These are phyloP conservation scores for Pleurotus salmoneostramineus DNA, from an alignment of 768 basidiomycete genomes.

Conservation along the genomic window DNA sequence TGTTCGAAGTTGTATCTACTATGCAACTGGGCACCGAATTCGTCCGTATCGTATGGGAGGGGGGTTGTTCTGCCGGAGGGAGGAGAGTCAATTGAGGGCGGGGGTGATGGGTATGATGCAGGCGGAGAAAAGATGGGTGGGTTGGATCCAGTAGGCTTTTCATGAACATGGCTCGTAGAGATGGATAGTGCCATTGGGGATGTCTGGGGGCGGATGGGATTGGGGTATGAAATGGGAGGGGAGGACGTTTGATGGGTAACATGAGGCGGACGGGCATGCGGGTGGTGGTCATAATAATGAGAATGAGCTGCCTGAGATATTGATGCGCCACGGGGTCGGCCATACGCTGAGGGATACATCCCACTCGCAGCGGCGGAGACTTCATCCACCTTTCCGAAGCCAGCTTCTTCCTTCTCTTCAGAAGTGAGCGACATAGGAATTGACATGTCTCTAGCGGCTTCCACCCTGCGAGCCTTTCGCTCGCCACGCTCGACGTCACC, in stretches of 20 bases:
- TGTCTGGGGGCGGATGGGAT: neutral
- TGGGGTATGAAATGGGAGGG: neutral
- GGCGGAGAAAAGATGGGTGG: conserved; percentile 11
- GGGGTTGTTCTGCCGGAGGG: conserved; percentile 16
- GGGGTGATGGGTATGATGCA: conserved; percentile 43
- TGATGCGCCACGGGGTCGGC: conserved; percentile 32
- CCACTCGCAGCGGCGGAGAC: conserved; percentile 27
- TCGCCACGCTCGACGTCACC: conserved; percentile 91
- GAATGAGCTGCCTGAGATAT: conserved; percentile 14
- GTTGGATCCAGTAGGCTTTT: neutral
- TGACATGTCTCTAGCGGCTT: conserved; percentile 63
- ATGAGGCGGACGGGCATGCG: conserved; percentile 7
- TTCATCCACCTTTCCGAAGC: conserved; percentile 15
- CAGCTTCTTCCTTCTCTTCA: conserved; percentile 34
- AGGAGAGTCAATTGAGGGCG: conserved; percentile 39
- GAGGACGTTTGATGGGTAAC: neutral
- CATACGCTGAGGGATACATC: conserved; percentile 33
- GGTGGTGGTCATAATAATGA: conserved; percentile 18
- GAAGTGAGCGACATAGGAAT: conserved; percentile 62
- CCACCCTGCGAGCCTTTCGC: conserved; percentile 76
- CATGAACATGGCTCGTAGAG: conserved; percentile 4
- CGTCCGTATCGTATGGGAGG: conserved; percentile 7
- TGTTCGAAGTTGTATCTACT: no score
- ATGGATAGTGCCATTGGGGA: conserved; percentile 14
- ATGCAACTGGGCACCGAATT: neutral